Conservation (phyloP, 208 protist genomes). For the Phytomonas sp. region DNA sequence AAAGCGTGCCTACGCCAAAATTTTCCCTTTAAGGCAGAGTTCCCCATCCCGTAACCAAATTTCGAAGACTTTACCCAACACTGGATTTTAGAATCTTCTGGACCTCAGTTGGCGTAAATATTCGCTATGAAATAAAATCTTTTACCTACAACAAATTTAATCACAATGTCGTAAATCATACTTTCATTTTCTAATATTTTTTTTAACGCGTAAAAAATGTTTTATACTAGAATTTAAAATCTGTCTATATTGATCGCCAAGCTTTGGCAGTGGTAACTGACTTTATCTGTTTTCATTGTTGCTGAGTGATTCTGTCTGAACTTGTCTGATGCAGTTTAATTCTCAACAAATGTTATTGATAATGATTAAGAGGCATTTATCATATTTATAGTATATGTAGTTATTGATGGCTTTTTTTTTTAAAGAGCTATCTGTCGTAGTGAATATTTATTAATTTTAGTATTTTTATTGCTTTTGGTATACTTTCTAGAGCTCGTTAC, state of each 20-base stretch:
- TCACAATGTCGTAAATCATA: neutral
- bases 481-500: too few species aligned
- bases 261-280: neutral
- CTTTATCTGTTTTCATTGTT: neutral
- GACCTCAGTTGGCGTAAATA: neutral
- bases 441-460: neutral
- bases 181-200: neutral
- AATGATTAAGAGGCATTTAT: neutral
- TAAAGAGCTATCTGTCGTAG: neutral
- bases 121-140: neutral
- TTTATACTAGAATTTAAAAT: conserved; percentile 1
- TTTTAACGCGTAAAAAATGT: neutral
- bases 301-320: neutral
- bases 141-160: conserved; percentile 4
- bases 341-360: neutral
- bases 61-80: neutral
- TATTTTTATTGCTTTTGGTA: too few species aligned
- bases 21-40: too few species aligned
- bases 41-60: conserved; percentile 2
- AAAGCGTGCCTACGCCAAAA: too few species aligned
- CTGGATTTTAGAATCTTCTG: neutral
- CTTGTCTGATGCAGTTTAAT: neutral
- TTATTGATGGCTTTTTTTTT: conserved; percentile 4
- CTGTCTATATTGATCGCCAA: neutral
- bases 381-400: neutral